Conservation (phyloP, 768 basidiomycete genomes). For the Hericium rajendrae region DNA sequence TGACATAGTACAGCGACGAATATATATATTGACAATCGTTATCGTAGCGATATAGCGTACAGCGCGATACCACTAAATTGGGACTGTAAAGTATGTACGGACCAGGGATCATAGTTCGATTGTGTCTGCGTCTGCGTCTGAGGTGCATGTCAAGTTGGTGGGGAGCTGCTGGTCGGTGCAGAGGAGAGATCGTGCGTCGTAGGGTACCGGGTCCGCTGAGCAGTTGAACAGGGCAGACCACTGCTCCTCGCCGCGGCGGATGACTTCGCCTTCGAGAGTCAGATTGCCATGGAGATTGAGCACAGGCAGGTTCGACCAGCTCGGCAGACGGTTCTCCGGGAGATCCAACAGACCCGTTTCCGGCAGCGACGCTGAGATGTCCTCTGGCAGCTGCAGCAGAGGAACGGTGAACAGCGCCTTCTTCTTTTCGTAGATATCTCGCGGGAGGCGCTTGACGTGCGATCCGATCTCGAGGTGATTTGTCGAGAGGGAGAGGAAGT, state of each 20-base stretch:
- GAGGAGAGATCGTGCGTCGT: background rate
- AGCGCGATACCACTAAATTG: background rate
- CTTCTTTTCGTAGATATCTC: constrained; percentile 39
- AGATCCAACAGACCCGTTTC: constrained; percentile 43
- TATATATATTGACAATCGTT: background rate
- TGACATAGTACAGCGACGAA: background rate
- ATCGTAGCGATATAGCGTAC: background rate
- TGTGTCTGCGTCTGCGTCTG: background rate
- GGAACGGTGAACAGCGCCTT: constrained; percentile 60
- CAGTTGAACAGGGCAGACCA: background rate
- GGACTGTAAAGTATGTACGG: background rate
- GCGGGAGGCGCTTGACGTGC: constrained; percentile 56
- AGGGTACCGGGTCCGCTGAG: background rate
- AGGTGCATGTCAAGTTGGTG: background rate
- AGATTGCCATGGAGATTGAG: constrained; percentile 42
- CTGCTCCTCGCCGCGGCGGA: constrained; percentile 21
- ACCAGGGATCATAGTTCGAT: background rate
- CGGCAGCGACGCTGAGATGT: constrained; percentile 14
- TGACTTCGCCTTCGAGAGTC: constrained; percentile 25
- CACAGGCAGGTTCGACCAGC: constrained; percentile 48
- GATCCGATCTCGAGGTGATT: constrained; percentile 82
- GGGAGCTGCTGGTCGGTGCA: background rate
- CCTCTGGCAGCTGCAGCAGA: constrained; percentile 42
- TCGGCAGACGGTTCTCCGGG: constrained; percentile 44
- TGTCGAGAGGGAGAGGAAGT: constrained; percentile 72